Evolutionary conservation across 192 early-diverging fungal species (phyloP).

Genomic region (Backusella parvicylindrica): DNA sequence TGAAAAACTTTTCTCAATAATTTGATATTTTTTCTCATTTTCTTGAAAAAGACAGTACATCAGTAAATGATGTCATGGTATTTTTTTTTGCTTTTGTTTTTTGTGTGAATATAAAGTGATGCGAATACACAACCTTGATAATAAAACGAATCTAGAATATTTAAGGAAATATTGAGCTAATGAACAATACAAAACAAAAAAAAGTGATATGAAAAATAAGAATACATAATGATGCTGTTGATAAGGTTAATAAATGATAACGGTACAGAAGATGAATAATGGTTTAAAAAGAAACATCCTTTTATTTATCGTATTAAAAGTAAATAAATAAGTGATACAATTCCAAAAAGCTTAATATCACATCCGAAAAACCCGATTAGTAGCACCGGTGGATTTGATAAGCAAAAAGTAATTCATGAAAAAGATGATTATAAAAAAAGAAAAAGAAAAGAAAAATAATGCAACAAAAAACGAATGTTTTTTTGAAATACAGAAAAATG

Average conservation of each 20-base stretch:
- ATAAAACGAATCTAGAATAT: neutral
- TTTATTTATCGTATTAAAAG: neutral
- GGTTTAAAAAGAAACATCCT: neutral
- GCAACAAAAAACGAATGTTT: neutral
- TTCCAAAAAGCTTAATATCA: slow-evolving; percentile 4
- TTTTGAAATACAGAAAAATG: neutral
- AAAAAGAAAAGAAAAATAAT: neutral
- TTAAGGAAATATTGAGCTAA: neutral
- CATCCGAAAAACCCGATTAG: neutral
- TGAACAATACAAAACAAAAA: neutral
- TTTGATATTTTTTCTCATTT: too few species aligned
- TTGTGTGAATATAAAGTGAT: neutral
- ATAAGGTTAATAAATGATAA: neutral
- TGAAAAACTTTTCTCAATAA: too few species aligned
- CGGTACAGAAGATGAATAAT: neutral
- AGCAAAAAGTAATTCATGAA: neutral
- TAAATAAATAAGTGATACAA: neutral
- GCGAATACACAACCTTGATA: neutral
- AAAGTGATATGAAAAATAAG: neutral
- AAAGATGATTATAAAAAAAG: neutral
- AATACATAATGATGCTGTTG: neutral
- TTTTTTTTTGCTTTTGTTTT: neutral
- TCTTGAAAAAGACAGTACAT: too few species aligned
- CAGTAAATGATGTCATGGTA: neutral
- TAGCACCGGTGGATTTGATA: neutral